phyloP scores from a whole-genome alignment of 768 basidiomycete species.

The Tylopilus sp. region DNA sequence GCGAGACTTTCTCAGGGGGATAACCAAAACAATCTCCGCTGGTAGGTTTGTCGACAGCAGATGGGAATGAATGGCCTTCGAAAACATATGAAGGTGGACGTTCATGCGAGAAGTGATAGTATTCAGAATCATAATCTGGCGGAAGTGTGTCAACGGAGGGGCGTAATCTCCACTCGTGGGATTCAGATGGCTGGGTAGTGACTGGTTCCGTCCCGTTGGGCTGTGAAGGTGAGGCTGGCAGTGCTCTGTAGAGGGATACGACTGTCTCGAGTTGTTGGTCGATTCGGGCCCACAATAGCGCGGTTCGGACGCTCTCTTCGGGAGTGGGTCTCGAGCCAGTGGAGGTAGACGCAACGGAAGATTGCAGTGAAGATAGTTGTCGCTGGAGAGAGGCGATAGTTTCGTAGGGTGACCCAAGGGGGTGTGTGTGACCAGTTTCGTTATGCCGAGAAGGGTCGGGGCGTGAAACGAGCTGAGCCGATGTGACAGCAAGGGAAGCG shows the following conservation, averaged over 20 bases:
- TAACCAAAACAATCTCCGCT: constrained; percentile 11
- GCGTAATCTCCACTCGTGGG: constrained; percentile 11
- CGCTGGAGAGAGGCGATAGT: constrained; percentile 61
- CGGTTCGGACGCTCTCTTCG: constrained; percentile 50
- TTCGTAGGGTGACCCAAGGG: constrained; percentile 28
- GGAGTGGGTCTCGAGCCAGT: constrained; percentile 32
- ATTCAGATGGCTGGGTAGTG: constrained; percentile 34
- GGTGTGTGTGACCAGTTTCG: not conserved
- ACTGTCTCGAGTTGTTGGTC: constrained; percentile 73
- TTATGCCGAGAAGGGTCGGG: constrained; percentile 6
- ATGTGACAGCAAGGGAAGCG: constrained; percentile 16
- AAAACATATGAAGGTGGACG: constrained; percentile 27
- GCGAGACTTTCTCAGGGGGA: constrained; percentile 20
- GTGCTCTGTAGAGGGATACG: constrained; percentile 61
- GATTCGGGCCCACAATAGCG: constrained; percentile 71
- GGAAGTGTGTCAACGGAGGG: constrained; percentile 36
- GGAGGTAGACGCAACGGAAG: constrained; percentile 19
- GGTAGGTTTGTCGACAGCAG: constrained; percentile 6
- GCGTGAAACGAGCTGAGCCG: constrained; percentile 12
- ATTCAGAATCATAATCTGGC: constrained; percentile 50
- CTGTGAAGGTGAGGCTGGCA: constrained; percentile 29
- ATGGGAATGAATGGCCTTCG: not conserved
- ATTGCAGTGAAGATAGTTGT: constrained; percentile 65
- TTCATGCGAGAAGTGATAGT: constrained; percentile 13
- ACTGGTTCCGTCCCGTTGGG: constrained; percentile 5